Evolutionary conservation across 225 moss, liverwort and hornwort species (phyloP).

Genomic region (Sphagnum tenellum): DNA sequence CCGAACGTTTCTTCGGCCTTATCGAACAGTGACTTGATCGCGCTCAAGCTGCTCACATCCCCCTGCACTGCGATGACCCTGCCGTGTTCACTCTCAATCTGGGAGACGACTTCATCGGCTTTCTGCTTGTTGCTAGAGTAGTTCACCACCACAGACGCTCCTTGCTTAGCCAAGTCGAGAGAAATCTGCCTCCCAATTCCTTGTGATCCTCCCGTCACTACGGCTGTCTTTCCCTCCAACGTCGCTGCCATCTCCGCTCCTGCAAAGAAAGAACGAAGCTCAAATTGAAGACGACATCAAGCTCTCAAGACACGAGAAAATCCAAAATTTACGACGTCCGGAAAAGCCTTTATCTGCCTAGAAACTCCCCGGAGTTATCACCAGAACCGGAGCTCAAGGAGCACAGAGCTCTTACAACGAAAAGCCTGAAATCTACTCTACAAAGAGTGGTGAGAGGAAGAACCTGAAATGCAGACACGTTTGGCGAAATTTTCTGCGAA

Average conservation of each 20-base stretch:
- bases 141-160: slow-evolving; percentile 18
- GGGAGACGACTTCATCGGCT: slow-evolving; percentile 11
- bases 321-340: too few relatives aligned
- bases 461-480: too few relatives aligned
- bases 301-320: too few relatives aligned
- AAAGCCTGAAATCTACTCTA: too few relatives aligned
- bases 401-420: too few relatives aligned
- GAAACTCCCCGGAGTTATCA: too few relatives aligned
- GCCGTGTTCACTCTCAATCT: slow-evolving; percentile 7
- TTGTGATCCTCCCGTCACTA: slow-evolving; percentile 29
- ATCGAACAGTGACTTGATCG: slow-evolving; percentile 13
- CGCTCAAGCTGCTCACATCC: slow-evolving; percentile 13
- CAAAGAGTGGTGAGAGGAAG: too few relatives aligned
- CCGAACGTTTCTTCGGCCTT: slow-evolving; percentile 19
- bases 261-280: too few relatives aligned
- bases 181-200: slow-evolving; percentile 21
- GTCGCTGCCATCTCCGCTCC: neutral
- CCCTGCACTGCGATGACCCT: slow-evolving; percentile 20
- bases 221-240: slow-evolving; percentile 13
- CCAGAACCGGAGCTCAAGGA: too few relatives aligned
- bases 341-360: too few relatives aligned
- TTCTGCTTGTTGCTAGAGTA: slow-evolving; percentile 22
- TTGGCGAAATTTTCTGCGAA: too few relatives aligned
- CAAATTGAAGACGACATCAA: too few relatives aligned
- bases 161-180: slow-evolving; percentile 12